A percentile compares a stretch with the other conserved stretches of the same genome.
These are phyloP conservation scores for Cryptosporidium sp. DNA, from an alignment of 169 alveolate genomes.

Conservation along the genomic window DNA sequence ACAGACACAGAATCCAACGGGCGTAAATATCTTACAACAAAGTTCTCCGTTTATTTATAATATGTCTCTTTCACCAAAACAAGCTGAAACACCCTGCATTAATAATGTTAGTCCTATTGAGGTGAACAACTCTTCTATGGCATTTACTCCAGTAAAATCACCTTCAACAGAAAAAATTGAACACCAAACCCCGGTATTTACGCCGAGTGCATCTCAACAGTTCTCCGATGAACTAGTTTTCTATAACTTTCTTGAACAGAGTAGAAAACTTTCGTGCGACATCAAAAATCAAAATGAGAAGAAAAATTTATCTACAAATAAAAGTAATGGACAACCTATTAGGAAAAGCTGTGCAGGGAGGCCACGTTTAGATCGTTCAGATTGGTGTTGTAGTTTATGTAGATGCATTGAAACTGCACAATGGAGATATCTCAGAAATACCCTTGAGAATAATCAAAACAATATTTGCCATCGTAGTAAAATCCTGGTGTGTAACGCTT, in stretches of 20 bases:
- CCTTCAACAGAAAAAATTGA: constrained; percentile 32
- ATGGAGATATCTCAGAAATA: constrained; percentile 70
- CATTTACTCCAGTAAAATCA: constrained; percentile 62
- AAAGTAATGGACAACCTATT: constrained; percentile 34
- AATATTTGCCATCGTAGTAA: constrained; percentile 72
- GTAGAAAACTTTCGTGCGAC: constrained; percentile 61
- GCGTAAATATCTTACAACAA: constrained; percentile 8
- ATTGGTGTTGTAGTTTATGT: constrained; percentile 75
- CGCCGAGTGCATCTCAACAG: constrained; percentile 44
- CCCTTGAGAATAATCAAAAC: constrained; percentile 41
- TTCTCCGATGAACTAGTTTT: constrained; percentile 56
- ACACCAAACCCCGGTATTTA: constrained; percentile 33
- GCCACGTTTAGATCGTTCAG: constrained; percentile 71
- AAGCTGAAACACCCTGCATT: constrained; percentile 29
- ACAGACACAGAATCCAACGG: constrained; percentile 35
- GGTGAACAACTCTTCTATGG: constrained; percentile 26
- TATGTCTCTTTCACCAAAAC: constrained; percentile 55
- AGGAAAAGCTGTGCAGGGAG: constrained; percentile 74
- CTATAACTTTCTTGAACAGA: constrained; percentile 61
- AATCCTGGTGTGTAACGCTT: constrained; percentile 77
- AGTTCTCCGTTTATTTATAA: constrained; percentile 32
- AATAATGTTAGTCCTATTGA: constrained; percentile 6
- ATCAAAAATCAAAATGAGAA: constrained; percentile 54
- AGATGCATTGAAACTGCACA: constrained; percentile 71
- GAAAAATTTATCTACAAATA: constrained; percentile 37